Evolutionary conservation across 176 grass and related monocot genomes (phyloP).

Genomic region (Paspalum notatum): DNA sequence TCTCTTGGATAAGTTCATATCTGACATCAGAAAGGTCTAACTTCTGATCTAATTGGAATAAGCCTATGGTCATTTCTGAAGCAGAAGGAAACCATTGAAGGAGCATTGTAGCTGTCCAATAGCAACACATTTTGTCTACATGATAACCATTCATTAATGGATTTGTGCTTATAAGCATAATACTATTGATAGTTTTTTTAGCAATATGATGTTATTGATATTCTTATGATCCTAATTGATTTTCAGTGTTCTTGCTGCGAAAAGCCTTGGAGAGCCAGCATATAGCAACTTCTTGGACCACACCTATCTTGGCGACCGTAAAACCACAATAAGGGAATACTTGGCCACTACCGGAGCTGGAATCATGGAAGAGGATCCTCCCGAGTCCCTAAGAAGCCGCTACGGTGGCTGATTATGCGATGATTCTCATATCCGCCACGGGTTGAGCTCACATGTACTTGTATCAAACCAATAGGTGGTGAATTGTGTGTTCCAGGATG

Average conservation of each 20-base stretch:
- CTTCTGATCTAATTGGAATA: constrained; percentile 8
- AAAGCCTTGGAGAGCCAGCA: constrained; percentile 77
- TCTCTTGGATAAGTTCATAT: neutral
- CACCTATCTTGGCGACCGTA: constrained; percentile 84
- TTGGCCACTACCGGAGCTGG: constrained; percentile 67
- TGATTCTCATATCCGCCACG: neutral
- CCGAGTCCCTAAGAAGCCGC: constrained; percentile 61
- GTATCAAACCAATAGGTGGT: neutral
- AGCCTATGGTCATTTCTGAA: constrained; percentile 4
- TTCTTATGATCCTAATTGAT: constrained; percentile 18
- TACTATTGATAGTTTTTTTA: neutral
- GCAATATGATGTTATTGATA: neutral
- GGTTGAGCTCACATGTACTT: neutral
- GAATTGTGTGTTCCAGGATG: neutral
- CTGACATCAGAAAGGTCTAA: neutral
- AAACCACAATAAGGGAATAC: constrained; percentile 64
- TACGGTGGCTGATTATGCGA: constrained; percentile 68
- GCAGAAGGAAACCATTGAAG: constrained; percentile 35
- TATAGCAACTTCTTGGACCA: constrained; percentile 86
- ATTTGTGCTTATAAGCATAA: constrained; percentile 1
- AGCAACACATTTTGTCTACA: constrained; percentile 1
- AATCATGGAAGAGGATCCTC: constrained; percentile 93
- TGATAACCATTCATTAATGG: constrained; percentile 1
- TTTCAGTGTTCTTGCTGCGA: constrained; percentile 81
- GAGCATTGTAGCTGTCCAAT: constrained; percentile 29